A percentile compares a stretch with the other conserved stretches of the same genome.
These are phyloP conservation scores for Aspergillus tubingensis DNA, from an alignment of 2,329 filamentous ascomycete species.

Conservation along the genomic window DNA sequence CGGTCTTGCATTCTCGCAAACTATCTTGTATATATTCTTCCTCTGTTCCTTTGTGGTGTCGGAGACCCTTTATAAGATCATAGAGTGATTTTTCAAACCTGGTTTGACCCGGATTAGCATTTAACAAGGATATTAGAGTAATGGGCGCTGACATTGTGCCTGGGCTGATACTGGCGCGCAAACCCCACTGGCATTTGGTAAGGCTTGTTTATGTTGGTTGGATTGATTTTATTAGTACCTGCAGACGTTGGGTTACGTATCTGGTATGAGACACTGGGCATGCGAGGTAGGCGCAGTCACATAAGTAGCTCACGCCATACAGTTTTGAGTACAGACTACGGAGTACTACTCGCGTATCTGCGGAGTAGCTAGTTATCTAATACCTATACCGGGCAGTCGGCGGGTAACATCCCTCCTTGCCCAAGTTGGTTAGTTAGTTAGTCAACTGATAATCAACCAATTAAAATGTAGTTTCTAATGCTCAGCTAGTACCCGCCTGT, in stretches of 20 bases:
- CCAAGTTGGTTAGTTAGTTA: no score
- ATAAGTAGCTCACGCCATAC: not conserved
- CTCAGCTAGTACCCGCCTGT: no score
- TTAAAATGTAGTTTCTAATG: not conserved
- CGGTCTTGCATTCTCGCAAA: slow-evolving; percentile 90
- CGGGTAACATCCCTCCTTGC: not conserved
- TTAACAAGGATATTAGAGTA: not conserved
- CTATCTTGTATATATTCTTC: slow-evolving; percentile 92
- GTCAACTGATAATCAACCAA: not conserved
- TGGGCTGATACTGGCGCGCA: not conserved
- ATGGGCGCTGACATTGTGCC: slow-evolving; percentile 16
- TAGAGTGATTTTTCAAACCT: slow-evolving; percentile 99
- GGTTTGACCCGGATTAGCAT: not conserved
- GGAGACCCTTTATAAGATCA: slow-evolving; percentile 94
- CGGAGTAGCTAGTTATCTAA: not conserved
- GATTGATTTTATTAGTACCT: not conserved
- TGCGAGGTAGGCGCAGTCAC: not conserved
- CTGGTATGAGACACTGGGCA: not conserved
- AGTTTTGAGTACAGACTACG: no score
- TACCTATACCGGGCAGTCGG: not conserved
- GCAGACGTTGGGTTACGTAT: not conserved
- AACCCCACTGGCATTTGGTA: not conserved
- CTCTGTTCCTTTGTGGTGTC: slow-evolving; percentile 93
- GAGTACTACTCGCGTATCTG: not conserved
- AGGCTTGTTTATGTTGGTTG: not conserved